Base-by-base conservation (phyloP, 176 grass and related monocot species). In the Raddia distichophylla region DNA sequence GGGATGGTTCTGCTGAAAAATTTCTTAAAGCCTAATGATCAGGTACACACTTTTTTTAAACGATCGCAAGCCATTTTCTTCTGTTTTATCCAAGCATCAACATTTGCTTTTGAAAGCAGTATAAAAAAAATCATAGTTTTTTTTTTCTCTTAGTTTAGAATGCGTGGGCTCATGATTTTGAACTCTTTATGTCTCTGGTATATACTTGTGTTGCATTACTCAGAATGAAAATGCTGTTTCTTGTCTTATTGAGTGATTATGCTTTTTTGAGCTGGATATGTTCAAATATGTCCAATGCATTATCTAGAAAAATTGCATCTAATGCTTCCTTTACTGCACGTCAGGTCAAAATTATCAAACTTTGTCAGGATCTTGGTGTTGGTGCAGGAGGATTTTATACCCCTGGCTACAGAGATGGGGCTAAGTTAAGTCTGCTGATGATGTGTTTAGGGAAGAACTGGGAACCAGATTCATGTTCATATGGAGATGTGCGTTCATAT, bases 371-470 rank as follows among this genome's bases (percentile, higher is more conserved):
- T 0, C 82, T 95, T 77, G 87, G 87, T 86, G 7, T 86, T 69
- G 78, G 90, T 8, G 0, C 53, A 1, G 87, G 87, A 45, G 84
- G 82, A 69, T 95, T 95, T 81, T 95, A 90, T 68, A 69, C 15
- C 33, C 93, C 93, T 74, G 64, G 82, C 13, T 90, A 95, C 53
- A 59, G 9, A 84, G 78, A 92, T 32, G 89, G 84, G 20, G 52
- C 46, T 37, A 86, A 58, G 55, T 55, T 90, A 69, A 83, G 6
- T 65, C 67, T 95, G 18, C 57, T 2, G 2, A 93, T 93, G 90
- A 95, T 93, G 92, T 91, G 87, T 68, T 74, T 95, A 71, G 84
- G 90, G 11, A 86, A 82, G 82, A 88, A 93, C 61, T 93, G 90
- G 90, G 87, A 95, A 71, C 90, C 85, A 44, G 49, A 93, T 58